phyloP scores from a whole-genome alignment of 2,329 filamentous ascomycete genomes.

The Trichoderma aggressivum region DNA sequence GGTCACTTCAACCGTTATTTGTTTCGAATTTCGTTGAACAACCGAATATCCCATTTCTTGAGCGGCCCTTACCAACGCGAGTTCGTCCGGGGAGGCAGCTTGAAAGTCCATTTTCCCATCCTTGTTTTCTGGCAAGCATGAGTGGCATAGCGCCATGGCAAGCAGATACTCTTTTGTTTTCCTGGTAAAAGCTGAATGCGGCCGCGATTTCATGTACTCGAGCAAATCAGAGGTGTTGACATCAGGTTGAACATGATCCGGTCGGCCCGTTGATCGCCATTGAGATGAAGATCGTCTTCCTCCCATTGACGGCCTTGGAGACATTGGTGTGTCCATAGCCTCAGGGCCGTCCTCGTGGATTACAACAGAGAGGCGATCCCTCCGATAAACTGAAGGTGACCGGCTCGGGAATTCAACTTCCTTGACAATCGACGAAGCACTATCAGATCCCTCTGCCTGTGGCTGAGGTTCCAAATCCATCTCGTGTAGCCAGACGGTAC shows the following conservation, averaged over 20 bases:
- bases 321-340: conserved; percentile 24
- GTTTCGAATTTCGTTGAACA: conserved; percentile 67
- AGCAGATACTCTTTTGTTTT: conserved; percentile 81
- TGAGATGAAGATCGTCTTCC: conserved; percentile 47
- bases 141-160: conserved; percentile 83
- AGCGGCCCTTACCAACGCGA: conserved; percentile 80
- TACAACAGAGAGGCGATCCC: conserved; percentile 28
- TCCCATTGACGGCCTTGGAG: conserved; percentile 32
- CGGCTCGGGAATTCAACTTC: conserved; percentile 15
- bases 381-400: conserved; percentile 30
- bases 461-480: conserved; percentile 55
- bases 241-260: conserved; percentile 52
- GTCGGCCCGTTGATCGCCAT: conserved; percentile 48
- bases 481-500: conserved; percentile 85
- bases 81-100: conserved; percentile 84
- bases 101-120: conserved; percentile 76
- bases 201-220: conserved; percentile 71
- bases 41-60: conserved; percentile 81
- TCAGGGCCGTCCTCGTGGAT: conserved; percentile 31
- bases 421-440: neutral
- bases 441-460: conserved; percentile 22
- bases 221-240: conserved; percentile 70
- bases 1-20: conserved; percentile 53
- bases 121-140: conserved; percentile 75
- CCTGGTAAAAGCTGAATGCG: conserved; percentile 71